These are phyloP conservation scores for Glutinoglossum americanum DNA, from an alignment of 495 filamentous ascomycete species.

Conservation along the genomic window DNA sequence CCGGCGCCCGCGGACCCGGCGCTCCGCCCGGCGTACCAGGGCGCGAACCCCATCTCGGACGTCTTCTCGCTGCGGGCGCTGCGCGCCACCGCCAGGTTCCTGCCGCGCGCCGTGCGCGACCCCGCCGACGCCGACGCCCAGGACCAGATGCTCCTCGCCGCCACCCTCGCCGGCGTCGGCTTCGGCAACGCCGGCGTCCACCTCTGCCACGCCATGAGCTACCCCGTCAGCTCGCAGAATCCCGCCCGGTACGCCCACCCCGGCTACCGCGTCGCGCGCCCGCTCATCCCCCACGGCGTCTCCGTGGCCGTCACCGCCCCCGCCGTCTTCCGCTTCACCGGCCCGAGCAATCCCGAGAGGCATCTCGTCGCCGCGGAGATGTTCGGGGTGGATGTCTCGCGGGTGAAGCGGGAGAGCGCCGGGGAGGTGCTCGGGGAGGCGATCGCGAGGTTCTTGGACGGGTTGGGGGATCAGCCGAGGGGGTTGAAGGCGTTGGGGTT, in stretches of 20 bases:
- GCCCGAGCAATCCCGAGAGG: constrained; percentile 69
- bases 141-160: constrained; percentile 81
- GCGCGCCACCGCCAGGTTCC: constrained; percentile 62
- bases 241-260: constrained; percentile 61
- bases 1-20: constrained; percentile 81
- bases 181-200: constrained; percentile 97
- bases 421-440: constrained; percentile 74
- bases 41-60: constrained; percentile 91
- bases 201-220: constrained; percentile 92
- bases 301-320: constrained; percentile 88
- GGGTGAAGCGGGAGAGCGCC: constrained; percentile 67
- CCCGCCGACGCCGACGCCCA: constrained; percentile 84
- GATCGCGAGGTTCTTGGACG: constrained; percentile 51
- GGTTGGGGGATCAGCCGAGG: constrained; percentile 73
- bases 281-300: constrained; percentile 77
- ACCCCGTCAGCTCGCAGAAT: constrained; percentile 86
- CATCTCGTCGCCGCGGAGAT: constrained; percentile 75
- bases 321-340: constrained; percentile 85
- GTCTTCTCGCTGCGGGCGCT: constrained; percentile 81
- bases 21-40: constrained; percentile 81
- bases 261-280: constrained; percentile 50
- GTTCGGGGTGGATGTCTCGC: constrained; percentile 74
- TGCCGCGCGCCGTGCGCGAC: constrained; percentile 65
- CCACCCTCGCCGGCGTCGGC: constrained; percentile 81
- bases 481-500: constrained; percentile 77